Conservation (phyloP, 2,329 filamentous ascomycete species). For the Neocatenulostroma microsporum region DNA sequence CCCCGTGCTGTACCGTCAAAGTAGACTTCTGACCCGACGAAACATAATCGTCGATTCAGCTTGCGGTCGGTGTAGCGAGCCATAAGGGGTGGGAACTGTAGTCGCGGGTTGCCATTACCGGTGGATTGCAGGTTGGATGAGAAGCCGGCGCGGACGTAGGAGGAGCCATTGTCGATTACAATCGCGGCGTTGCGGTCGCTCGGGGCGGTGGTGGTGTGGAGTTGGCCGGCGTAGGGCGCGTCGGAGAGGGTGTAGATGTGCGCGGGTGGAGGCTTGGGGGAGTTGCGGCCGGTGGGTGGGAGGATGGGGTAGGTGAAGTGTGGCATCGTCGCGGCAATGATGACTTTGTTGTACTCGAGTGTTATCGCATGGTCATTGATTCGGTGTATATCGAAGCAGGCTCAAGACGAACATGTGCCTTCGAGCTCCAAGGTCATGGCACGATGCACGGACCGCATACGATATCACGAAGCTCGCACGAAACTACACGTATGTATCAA, state of each 20-base stretch:
- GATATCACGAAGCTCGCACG: too few relatives aligned
- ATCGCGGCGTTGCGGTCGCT: constrained; percentile 64
- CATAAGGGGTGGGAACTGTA: constrained; percentile 81
- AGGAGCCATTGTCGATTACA: constrained; percentile 97
- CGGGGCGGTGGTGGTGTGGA: constrained; percentile 56
- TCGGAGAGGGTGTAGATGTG: constrained; percentile 49
- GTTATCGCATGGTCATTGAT: constrained; percentile 1
- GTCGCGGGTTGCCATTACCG: constrained; percentile 65
- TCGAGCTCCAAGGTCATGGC: too few relatives aligned
- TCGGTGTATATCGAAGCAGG: not conserved
- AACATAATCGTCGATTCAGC: constrained; percentile 81
- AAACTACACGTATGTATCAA: too few relatives aligned
- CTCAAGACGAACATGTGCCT: not conserved
- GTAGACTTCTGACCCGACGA: constrained; percentile 87
- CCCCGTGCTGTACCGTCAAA: constrained; percentile 87
- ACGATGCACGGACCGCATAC: too few relatives aligned
- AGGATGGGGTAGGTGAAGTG: constrained; percentile 29
- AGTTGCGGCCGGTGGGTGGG: constrained; percentile 28
- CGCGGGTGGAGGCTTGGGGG: constrained; percentile 46
- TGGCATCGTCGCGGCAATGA: constrained; percentile 21
- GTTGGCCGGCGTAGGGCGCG: constrained; percentile 54
- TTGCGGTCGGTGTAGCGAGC: constrained; percentile 94
- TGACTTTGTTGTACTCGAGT: not conserved
- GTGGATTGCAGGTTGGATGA: too few relatives aligned
- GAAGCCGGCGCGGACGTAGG: constrained; percentile 85